phyloP scores from a whole-genome alignment of 1,139 yeast species.

The Kodamaea alishanica region DNA sequence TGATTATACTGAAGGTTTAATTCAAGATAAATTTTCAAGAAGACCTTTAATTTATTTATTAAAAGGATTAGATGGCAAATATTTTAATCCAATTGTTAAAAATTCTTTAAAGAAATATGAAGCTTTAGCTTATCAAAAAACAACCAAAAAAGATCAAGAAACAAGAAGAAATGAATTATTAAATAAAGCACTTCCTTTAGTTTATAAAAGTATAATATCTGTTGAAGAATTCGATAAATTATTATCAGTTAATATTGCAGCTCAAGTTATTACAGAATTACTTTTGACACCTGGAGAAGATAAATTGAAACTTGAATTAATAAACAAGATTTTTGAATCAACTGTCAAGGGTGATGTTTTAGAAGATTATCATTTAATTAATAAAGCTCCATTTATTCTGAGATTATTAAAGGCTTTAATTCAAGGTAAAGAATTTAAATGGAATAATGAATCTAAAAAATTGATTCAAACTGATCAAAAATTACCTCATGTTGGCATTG shows the following conservation, averaged over 20 bases:
- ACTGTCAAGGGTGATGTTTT: constrained; percentile 70
- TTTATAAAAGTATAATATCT: constrained; percentile 44
- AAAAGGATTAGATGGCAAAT: constrained; percentile 77
- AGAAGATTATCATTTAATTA: constrained; percentile 62
- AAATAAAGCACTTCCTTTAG: constrained; percentile 60
- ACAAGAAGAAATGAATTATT: constrained; percentile 71
- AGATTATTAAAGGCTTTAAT: constrained; percentile 76
- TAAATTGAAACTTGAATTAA: constrained; percentile 45
- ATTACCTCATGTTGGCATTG: constrained; percentile 57
- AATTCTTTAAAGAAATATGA: constrained; percentile 59
- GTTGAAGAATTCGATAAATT: constrained; percentile 22
- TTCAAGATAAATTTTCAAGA: constrained; percentile 75
- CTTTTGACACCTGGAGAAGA: constrained; percentile 51
- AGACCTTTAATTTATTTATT: constrained; percentile 83
- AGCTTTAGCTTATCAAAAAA: constrained; percentile 59
- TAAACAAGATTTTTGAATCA: constrained; percentile 51
- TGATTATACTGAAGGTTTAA: constrained; percentile 54
- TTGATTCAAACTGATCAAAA: constrained; percentile 40
- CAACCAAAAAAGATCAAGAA: constrained; percentile 82
- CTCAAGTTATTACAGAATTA: constrained; percentile 79
- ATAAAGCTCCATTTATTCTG: constrained; percentile 66
- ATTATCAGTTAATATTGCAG: constrained; percentile 68
- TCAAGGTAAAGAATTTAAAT: constrained; percentile 58
- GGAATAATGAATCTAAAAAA: constrained; percentile 67
- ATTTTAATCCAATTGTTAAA: constrained; percentile 69